Percentiles rank a stretch among this genome's conserved stretches.
Evolutionary conservation across 306 rosid species (phyloP).

Genomic region (Corylus americana): DNA sequence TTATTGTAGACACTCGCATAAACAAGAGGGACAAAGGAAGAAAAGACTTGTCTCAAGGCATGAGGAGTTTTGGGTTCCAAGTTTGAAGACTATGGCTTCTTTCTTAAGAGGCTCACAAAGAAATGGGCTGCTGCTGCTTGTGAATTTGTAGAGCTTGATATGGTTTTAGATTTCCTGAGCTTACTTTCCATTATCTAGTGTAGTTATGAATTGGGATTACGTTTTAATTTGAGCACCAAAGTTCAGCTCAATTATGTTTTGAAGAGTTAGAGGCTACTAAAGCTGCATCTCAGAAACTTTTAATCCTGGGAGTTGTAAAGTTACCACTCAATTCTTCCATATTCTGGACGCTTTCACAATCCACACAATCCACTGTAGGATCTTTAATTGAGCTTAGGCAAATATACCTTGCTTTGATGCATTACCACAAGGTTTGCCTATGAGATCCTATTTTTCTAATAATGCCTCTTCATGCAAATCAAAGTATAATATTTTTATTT

Average conservation of each 20-base stretch:
- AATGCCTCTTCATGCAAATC: background rate
- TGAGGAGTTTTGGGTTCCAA: background rate
- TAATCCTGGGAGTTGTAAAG: background rate
- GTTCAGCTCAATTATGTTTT: background rate
- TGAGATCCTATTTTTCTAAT: background rate
- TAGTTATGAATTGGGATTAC: background rate
- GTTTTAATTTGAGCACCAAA: background rate
- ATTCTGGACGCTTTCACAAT: background rate
- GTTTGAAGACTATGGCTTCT: background rate
- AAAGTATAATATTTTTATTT: background rate
- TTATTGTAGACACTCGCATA: background rate
- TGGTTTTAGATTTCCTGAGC: background rate
- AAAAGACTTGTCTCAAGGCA: background rate
- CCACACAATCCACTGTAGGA: background rate
- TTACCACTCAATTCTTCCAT: background rate
- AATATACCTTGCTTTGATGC: background rate
- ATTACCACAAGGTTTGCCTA: background rate
- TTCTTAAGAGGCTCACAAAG: background rate
- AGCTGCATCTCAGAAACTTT: background rate
- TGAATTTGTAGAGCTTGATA: background rate
- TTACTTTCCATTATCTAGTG: background rate
- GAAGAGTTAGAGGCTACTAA: background rate
- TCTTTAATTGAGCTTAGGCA: background rate
- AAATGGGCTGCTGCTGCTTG: background rate
- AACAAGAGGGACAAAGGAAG: background rate